Evolutionary conservation across 345 rosid genomes (phyloP).

Genomic region (Psidium guajava): DNA sequence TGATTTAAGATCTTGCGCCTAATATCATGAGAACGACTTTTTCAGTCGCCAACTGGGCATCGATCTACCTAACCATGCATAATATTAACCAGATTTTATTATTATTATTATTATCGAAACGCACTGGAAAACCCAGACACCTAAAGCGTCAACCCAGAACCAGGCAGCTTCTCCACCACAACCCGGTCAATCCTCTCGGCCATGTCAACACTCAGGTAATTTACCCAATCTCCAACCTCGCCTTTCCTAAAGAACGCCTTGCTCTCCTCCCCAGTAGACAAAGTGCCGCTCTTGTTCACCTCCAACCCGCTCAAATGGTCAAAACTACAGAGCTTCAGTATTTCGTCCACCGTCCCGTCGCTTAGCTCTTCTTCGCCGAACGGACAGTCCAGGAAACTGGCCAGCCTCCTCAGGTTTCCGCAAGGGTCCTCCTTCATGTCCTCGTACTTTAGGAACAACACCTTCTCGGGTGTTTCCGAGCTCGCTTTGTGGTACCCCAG

Average conservation of each 20-base stretch:
- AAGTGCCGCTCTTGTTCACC: constrained; percentile 2
- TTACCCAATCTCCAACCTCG: constrained; percentile 31
- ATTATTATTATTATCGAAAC: not conserved
- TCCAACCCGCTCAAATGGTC: constrained; percentile 4
- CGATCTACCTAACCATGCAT: not conserved
- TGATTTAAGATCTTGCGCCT: not conserved
- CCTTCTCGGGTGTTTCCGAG: constrained; percentile 1
- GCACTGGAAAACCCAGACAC: not conserved
- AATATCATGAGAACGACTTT: not conserved
- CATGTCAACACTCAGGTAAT: constrained; percentile 21
- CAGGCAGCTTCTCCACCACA: constrained; percentile 9
- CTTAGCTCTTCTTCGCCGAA: not conserved
- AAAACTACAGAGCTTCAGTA: constrained; percentile 1
- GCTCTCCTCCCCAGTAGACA: not conserved
- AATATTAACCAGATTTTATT: not conserved
- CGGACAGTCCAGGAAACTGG: not conserved
- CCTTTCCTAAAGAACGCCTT: constrained; percentile 15
- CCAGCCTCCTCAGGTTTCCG: constrained; percentile 2
- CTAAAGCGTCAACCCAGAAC: constrained; percentile 10
- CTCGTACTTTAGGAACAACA: constrained; percentile 3
- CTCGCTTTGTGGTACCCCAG: constrained; percentile 5
- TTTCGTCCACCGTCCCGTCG: not conserved
- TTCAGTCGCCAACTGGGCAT: not conserved
- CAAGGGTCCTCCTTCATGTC: not conserved
- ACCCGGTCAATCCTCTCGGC: constrained; percentile 12